These are phyloP conservation scores for Bocquillonia castaneifolia DNA, from an alignment of 441 rosid species.

Conservation along the genomic window DNA sequence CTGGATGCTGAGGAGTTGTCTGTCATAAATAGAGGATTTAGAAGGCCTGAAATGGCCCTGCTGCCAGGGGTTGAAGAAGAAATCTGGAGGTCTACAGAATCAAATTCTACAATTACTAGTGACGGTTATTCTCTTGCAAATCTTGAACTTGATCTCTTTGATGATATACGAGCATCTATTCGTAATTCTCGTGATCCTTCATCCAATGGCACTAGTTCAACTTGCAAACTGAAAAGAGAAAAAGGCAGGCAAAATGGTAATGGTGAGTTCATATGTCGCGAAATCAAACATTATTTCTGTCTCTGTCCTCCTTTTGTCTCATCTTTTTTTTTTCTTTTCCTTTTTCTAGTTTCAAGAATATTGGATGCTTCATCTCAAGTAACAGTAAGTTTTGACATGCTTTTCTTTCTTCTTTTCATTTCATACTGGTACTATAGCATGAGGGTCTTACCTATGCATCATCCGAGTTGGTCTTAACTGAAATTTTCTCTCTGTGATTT, in stretches of 20 bases:
- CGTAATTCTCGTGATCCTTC: constrained; percentile 21
- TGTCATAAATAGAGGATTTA: constrained; percentile 49
- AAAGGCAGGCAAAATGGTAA: constrained; percentile 18
- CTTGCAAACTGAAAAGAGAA: constrained; percentile 18
- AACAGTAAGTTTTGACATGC: constrained; percentile 25
- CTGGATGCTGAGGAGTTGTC: constrained; percentile 61
- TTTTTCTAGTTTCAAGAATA: constrained; percentile 29
- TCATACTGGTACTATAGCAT: neutral
- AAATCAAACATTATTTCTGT: neutral
- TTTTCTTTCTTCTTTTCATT: neutral
- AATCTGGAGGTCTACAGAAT: constrained; percentile 33
- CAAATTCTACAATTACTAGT: constrained; percentile 26
- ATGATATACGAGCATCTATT: constrained; percentile 39
- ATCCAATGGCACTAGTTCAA: constrained; percentile 19
- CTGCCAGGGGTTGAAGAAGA: constrained; percentile 31
- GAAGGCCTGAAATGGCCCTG: constrained; percentile 19
- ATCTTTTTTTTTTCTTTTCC: neutral
- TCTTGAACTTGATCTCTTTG: constrained; percentile 56
- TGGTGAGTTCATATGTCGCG: constrained; percentile 31
- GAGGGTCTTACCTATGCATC: constrained; percentile 7
- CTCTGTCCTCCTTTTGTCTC: too few relatives aligned
- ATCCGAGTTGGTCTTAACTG: neutral
- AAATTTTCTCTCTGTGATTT: neutral
- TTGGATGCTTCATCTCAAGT: constrained; percentile 20
- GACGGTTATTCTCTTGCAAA: constrained; percentile 39